Conservation (phyloP, 108 stramenopile species). For the Nitzschia putrida region DNA sequence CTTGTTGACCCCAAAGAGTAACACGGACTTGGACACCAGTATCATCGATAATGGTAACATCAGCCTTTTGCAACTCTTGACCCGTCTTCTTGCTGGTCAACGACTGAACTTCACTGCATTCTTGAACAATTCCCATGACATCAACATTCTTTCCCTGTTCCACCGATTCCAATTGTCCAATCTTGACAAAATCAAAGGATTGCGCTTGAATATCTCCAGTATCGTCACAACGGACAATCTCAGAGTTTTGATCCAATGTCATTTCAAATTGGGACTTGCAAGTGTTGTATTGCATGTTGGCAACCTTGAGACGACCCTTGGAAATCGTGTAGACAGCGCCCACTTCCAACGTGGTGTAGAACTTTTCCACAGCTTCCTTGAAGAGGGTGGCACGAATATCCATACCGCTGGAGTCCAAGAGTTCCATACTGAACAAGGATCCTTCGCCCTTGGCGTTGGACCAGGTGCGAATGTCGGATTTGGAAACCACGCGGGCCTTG, state of each 20-base stretch:
- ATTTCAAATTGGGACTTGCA: slow-evolving; percentile 92
- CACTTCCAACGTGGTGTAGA: slow-evolving; percentile 76
- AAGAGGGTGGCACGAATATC: slow-evolving; percentile 96
- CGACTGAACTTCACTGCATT: slow-evolving; percentile 55
- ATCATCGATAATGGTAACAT: slow-evolving; percentile 89
- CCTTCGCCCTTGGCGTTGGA: slow-evolving; percentile 93
- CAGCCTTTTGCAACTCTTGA: slow-evolving; percentile 86
- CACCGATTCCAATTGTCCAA: slow-evolving; percentile 67
- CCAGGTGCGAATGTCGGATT: slow-evolving; percentile 90
- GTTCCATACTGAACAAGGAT: slow-evolving; percentile 79
- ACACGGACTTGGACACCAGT: slow-evolving; percentile 81
- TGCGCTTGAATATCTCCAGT: slow-evolving; percentile 68
- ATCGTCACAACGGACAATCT: slow-evolving; percentile 77
- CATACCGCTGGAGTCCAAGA: slow-evolving; percentile 82
- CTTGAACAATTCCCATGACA: slow-evolving; percentile 86
- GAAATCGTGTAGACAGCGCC: slow-evolving; percentile 91
- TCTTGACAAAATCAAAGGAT: slow-evolving; percentile 72
- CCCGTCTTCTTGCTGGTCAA: slow-evolving; percentile 84
- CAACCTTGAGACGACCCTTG: slow-evolving; percentile 91
- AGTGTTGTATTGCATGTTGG: slow-evolving; percentile 91
- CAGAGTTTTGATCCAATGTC: slow-evolving; percentile 90
- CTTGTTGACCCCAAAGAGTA: slow-evolving; percentile 86
- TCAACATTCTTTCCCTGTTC: slow-evolving; percentile 70
- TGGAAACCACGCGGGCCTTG: slow-evolving; percentile 84
- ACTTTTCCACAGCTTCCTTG: slow-evolving; percentile 94